Evolutionary conservation across 768 basidiomycete genomes (phyloP).

Genomic region (Suillus brevipes): DNA sequence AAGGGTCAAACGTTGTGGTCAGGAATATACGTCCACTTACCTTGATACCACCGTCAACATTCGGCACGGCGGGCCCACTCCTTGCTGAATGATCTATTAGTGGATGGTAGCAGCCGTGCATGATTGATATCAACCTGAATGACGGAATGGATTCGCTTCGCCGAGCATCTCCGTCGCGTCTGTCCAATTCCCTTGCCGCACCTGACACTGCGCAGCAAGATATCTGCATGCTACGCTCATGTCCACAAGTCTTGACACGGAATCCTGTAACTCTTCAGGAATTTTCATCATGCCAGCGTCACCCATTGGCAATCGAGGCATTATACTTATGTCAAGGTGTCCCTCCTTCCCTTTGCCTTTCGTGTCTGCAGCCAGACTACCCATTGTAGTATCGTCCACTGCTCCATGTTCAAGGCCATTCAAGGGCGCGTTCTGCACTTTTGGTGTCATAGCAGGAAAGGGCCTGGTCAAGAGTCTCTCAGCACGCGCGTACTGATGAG

Average conservation of each 20-base stretch:
- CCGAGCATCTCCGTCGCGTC: slow-evolving; percentile 93
- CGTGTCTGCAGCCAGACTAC: slow-evolving; percentile 36
- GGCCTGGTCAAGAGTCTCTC: slow-evolving; percentile 89
- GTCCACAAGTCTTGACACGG: slow-evolving; percentile 80
- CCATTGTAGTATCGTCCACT: slow-evolving; percentile 37
- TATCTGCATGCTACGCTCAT: slow-evolving; percentile 96
- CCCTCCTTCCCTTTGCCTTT: slow-evolving; percentile 70
- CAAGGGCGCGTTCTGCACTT: slow-evolving; percentile 33
- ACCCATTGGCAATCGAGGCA: slow-evolving; percentile 67
- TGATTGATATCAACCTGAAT: slow-evolving; percentile 49
- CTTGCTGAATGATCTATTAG: slow-evolving; percentile 38
- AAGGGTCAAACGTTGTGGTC: not conserved
- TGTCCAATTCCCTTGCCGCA: slow-evolving; percentile 87
- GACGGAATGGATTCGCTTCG: slow-evolving; percentile 85
- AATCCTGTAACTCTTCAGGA: slow-evolving; percentile 61
- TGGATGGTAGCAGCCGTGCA: not conserved
- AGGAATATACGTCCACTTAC: slow-evolving; percentile 39
- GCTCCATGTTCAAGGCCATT: slow-evolving; percentile 23
- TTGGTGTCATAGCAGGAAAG: slow-evolving; percentile 58
- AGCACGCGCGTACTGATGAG: slow-evolving; percentile 91
- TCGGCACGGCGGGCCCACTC: slow-evolving; percentile 73
- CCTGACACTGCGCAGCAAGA: slow-evolving; percentile 92
- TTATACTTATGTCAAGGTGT: slow-evolving; percentile 35
- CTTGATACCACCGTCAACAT: slow-evolving; percentile 93
- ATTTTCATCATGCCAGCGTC: slow-evolving; percentile 72